These are phyloP conservation scores for Sonneratia caseolaris DNA, from an alignment of 345 rosid species.

Conservation along the genomic window DNA sequence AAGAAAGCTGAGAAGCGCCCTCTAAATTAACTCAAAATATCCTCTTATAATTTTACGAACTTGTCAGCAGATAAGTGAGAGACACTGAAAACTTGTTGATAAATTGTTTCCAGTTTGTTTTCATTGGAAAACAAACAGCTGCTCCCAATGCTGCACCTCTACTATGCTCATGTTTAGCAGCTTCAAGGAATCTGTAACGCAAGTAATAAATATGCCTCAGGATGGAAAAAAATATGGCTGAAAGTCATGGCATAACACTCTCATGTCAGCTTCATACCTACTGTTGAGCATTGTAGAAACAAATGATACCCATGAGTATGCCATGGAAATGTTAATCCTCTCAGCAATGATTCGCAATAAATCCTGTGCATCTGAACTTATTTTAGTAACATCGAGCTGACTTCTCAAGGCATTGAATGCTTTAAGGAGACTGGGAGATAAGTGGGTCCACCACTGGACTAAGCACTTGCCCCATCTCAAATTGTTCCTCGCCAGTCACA, in stretches of 20 bases:
- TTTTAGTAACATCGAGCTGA: slow-evolving; percentile 27
- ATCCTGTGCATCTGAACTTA: slow-evolving; percentile 46
- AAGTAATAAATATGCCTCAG: slow-evolving; percentile 56
- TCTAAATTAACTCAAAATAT: slow-evolving; percentile 13
- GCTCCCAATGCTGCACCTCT: slow-evolving; percentile 29
- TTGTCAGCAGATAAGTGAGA: slow-evolving; percentile 35
- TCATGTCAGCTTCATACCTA: slow-evolving; percentile 37
- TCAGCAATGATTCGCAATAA: slow-evolving; percentile 72
- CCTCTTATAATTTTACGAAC: slow-evolving; percentile 32
- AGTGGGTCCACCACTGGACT: slow-evolving; percentile 10
- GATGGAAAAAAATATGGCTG: slow-evolving; percentile 51
- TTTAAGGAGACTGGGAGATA: slow-evolving; percentile 34
- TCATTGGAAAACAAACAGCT: slow-evolving; percentile 14
- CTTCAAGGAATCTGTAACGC: slow-evolving; percentile 47
- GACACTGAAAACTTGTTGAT: slow-evolving; percentile 28
- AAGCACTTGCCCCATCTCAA: slow-evolving; percentile 20
- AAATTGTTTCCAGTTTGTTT: slow-evolving; percentile 16
- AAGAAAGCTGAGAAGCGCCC: not conserved
- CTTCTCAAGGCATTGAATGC: slow-evolving; percentile 44
- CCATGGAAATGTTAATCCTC: slow-evolving; percentile 55
- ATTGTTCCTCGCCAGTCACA: slow-evolving; percentile 16
- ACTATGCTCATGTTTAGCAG: slow-evolving; percentile 36
- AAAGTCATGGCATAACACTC: slow-evolving; percentile 41
- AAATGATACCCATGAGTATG: slow-evolving; percentile 19
- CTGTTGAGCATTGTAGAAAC: slow-evolving; percentile 15